A percentile compares a stretch with the other conserved stretches of the same genome.
Conservation (phyloP, 2,329 filamentous ascomycete species). For the Fusarium tuaranense region DNA sequence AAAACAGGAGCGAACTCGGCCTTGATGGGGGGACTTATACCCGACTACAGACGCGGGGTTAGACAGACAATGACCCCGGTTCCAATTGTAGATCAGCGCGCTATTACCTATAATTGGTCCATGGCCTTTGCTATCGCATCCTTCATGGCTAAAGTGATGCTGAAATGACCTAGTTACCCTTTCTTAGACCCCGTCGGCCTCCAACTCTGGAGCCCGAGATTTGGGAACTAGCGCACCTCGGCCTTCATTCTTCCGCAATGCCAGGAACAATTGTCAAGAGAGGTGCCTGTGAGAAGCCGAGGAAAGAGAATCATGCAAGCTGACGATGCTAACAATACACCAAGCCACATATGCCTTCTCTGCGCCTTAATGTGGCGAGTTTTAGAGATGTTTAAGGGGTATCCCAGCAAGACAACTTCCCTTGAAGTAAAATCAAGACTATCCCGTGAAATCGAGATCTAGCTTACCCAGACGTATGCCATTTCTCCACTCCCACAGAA, state of each 20-base stretch:
- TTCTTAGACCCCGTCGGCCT: not conserved
- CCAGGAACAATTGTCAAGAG: not conserved
- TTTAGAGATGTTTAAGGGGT: not conserved
- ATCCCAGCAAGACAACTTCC: not conserved
- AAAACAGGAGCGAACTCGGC: not conserved
- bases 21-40: not conserved
- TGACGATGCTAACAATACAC: no score
- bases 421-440: not conserved
- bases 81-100: not conserved
- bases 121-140: not conserved
- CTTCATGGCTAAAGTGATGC: not conserved
- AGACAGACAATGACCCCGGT: not conserved
- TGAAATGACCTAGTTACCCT: not conserved
- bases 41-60: not conserved
- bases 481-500: not conserved
- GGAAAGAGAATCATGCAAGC: no score
- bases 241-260: not conserved
- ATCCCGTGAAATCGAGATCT: not conserved
- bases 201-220: not conserved
- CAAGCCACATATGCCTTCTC: not conserved
- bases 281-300: no score
- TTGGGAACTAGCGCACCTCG: not conserved
- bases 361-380: not conserved
- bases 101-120: not conserved
- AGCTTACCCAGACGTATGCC: rapidly evolving